Base-by-base conservation (phyloP, 306 rosid species). In the Vigna trinervia region DNA sequence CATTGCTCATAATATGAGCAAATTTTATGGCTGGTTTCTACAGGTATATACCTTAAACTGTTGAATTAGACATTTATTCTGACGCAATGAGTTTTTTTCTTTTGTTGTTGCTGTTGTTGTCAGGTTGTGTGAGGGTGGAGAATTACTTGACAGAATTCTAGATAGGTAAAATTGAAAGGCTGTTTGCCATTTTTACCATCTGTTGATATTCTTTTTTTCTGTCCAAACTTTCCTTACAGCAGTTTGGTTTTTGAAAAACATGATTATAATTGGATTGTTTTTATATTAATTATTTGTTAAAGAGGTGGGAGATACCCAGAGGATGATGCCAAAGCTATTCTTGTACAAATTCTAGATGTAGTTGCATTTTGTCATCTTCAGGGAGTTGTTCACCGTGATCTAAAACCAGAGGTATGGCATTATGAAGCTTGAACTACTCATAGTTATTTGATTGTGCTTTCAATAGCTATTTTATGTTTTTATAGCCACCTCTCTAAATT, bases 51-150 rank as follows among this genome's bases (percentile, higher is more conserved):
- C 68, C 17, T 52, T 53, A 14, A 56, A 36, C 65, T 67, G 43
- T 82, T 74, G 43, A 62, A 15, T 70, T 73, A 22, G 64, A 66
- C 67, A 61, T 83, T 69, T 76, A 76, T 58, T 81, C 66, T 67
- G 43, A 82, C 46, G 3, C 69, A 26, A 73, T 73, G 39, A 34
- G 46, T 28, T 67, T 63, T 36, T 36, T 36, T 6, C 6, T 74
- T 36, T 36, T 36, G 2, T 36, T 74, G 54, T 62, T 80, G 14
- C 80, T 80, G 70, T 75, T 58, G 51, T 57, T 76, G 43, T 77
- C 86, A 95, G 98, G 87, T 85, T 95, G 86, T 95, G 98, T 72
- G 96, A 95, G 85, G 97, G 97, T 57, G 98, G 98, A 84, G 98
- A 95, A 85, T 87, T 95, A 52, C 85, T 95, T 65, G 98, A 95